These are phyloP conservation scores for Claviceps monticola DNA, from an alignment of 2,329 filamentous ascomycete genomes.

Conservation along the genomic window DNA sequence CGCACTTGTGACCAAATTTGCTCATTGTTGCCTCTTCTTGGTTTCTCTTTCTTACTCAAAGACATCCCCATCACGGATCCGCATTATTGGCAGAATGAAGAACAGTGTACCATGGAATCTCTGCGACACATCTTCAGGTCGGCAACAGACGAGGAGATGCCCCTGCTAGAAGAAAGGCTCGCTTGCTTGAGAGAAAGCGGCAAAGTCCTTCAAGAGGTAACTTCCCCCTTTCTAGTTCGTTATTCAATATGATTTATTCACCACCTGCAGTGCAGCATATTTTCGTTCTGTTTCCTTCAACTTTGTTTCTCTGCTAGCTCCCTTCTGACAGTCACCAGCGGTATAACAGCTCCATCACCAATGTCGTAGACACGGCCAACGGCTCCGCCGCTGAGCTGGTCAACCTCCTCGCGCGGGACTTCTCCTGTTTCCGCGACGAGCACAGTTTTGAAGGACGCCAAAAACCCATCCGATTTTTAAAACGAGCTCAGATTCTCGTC, in stretches of 20 bases:
- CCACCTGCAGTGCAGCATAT: no score
- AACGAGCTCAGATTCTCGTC: slow-evolving; percentile 89
- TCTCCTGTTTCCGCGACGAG: slow-evolving; percentile 77
- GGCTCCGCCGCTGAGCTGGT: slow-evolving; percentile 74
- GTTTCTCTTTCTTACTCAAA: slow-evolving; percentile 19
- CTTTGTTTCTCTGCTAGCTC: not conserved
- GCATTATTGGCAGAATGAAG: slow-evolving; percentile 69
- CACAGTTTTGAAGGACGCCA: slow-evolving; percentile 57
- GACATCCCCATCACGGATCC: slow-evolving; percentile 81
- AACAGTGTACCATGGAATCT: slow-evolving; percentile 60
- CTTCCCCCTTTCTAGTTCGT: not conserved
- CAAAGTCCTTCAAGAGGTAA: slow-evolving; percentile 60
- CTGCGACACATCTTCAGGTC: slow-evolving; percentile 73
- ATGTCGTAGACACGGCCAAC: slow-evolving; percentile 59
- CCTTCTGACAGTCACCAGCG: slow-evolving; percentile 31
- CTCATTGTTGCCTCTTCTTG: not conserved
- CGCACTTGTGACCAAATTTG: not conserved
- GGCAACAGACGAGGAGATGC: slow-evolving; percentile 73
- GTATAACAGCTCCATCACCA: slow-evolving; percentile 60
- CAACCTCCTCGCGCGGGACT: slow-evolving; percentile 70
- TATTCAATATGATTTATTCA: not conserved
- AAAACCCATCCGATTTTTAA: slow-evolving; percentile 65
- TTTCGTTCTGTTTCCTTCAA: not conserved
- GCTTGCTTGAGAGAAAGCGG: slow-evolving; percentile 73
- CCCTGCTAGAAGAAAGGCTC: slow-evolving; percentile 65